Base-by-base conservation (phyloP, 2,329 filamentous ascomycete genomes). In the Peltaster fructicola region DNA sequence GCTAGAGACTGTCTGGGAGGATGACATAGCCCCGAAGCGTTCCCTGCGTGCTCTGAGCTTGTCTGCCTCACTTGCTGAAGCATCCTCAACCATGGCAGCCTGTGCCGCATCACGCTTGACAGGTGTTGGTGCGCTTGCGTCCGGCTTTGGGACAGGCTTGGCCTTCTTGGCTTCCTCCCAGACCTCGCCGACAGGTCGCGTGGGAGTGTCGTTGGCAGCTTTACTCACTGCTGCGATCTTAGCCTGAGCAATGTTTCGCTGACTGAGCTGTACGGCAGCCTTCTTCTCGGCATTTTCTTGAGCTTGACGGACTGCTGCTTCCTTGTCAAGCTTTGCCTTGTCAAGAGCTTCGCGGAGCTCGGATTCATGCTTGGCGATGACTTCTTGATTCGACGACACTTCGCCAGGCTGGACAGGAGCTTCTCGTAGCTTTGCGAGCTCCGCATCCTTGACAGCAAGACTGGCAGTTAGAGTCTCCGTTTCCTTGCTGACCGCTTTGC, bases 131-230 rank as follows among this genome's bases (percentile, higher is more conserved):
- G 22, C 22, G 12, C 18, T 14, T 7, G 29, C 22, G 7, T 34
- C 15, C 20, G 25, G 17, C 7, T 37, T 28, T 23, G 40, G 40
- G 19, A 44, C 29, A 20, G 44, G 36, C 25, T 47, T 40, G 11
- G 69, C 65, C 26, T 54, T 59, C 51, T 85, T 84, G 0, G 76
- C 82, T 26, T 78, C 56, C 34, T 75, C 71, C 78, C 80, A 93
- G 1, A 93, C 84, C 50, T 93, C 82, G 7, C 59, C 67, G 4
- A 95, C 81, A 1, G 82, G 69, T 45, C 71, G 73, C 40, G 85
- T 63, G 0, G 85, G 85, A 1, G 84, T 93, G 23, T 91, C 76
- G n/a, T 63, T 64, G 1, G 76, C 81, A 8, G 85, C 84, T 22
- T 70, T 77, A 42, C 82, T 67, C 3, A 95, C 77, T 1, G 88